Evolutionary conservation across 805 yeast genomes (phyloP).

Genomic region (Lipomyces oligophaga): DNA sequence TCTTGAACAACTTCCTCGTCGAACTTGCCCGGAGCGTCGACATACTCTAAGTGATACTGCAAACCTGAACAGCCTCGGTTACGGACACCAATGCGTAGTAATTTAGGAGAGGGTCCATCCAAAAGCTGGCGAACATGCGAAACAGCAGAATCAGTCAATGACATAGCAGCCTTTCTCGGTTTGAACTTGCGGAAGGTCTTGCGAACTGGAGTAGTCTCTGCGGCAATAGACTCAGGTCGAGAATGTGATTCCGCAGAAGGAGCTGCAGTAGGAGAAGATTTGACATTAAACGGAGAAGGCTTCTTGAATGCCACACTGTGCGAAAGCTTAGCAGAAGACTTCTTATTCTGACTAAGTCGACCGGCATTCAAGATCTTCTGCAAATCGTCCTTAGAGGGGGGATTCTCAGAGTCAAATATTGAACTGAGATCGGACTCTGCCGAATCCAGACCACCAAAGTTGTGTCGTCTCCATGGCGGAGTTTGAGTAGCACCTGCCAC

Average conservation of each 20-base stretch:
- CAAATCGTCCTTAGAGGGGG: slow-evolving; percentile 24
- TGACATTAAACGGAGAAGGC: no score
- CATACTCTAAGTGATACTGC: slow-evolving; percentile 87
- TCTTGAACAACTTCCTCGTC: slow-evolving; percentile 91
- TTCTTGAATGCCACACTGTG: slow-evolving; percentile 7
- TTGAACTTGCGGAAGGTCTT: slow-evolving; percentile 54
- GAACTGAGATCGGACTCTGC: slow-evolving; percentile 23
- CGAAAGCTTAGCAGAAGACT: not conserved
- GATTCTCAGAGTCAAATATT: slow-evolving; percentile 25
- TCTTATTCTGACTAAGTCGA: slow-evolving; percentile 1
- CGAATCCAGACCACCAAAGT: slow-evolving; percentile 5
- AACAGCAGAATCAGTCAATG: slow-evolving; percentile 72
- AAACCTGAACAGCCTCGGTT: slow-evolving; percentile 97
- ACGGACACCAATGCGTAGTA: slow-evolving; percentile 88
- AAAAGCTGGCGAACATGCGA: slow-evolving; percentile 63
- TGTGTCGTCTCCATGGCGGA: slow-evolving; percentile 23
- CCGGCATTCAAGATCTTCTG: slow-evolving; percentile 14
- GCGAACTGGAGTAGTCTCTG: slow-evolving; percentile 21
- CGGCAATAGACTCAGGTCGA: not conserved
- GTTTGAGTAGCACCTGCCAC: not conserved
- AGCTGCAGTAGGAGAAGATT: not conserved
- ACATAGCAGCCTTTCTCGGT: slow-evolving; percentile 87
- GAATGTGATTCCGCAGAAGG: slow-evolving; percentile 10
- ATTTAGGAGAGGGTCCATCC: slow-evolving; percentile 80
- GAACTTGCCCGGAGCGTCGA: slow-evolving; percentile 84